These are phyloP conservation scores for Metschnikowia baotianmanensis DNA, from an alignment of 805 yeast genomes.

Conservation along the genomic window DNA sequence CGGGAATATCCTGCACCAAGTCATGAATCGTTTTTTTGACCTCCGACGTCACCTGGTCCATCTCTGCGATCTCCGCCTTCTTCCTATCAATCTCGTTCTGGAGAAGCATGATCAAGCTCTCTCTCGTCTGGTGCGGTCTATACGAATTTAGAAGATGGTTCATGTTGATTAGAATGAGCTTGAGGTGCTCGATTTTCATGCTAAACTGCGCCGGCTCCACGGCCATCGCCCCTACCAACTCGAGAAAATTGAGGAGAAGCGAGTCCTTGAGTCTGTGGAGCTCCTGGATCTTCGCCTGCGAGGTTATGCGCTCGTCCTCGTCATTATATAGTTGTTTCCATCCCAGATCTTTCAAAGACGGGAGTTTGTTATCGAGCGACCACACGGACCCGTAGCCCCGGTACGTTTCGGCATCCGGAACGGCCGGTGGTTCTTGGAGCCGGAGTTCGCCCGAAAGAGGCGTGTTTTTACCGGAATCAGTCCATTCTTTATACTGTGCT, in stretches of 20 bases:
- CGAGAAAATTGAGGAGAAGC: constrained; percentile 73
- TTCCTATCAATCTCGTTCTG: constrained; percentile 69
- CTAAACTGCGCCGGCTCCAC: constrained; percentile 63
- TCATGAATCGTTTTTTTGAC: constrained; percentile 37
- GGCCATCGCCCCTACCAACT: constrained; percentile 73
- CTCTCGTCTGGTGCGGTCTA: constrained; percentile 93
- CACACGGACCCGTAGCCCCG: constrained; percentile 89
- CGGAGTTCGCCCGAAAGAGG: constrained; percentile 42
- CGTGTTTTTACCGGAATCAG: constrained; percentile 5
- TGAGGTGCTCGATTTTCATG: constrained; percentile 70
- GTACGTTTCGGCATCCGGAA: constrained; percentile 64
- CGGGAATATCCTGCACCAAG: too few relatives aligned
- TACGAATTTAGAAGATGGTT: constrained; percentile 91
- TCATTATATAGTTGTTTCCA: constrained; percentile 65
- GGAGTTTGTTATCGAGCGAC: constrained; percentile 77
- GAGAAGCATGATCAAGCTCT: constrained; percentile 73
- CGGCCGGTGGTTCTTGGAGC: constrained; percentile 62
- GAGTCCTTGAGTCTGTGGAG: constrained; percentile 79
- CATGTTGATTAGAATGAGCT: constrained; percentile 78
- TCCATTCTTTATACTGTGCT: constrained; percentile 37
- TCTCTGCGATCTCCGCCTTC: constrained; percentile 47
- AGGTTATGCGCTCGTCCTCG: constrained; percentile 35
- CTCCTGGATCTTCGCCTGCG: constrained; percentile 59
- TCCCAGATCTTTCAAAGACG: constrained; percentile 73
- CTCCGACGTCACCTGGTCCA: constrained; percentile 39